These are phyloP conservation scores for Hippophae rhamnoides DNA, from an alignment of 306 rosid genomes.

Conservation along the genomic window DNA sequence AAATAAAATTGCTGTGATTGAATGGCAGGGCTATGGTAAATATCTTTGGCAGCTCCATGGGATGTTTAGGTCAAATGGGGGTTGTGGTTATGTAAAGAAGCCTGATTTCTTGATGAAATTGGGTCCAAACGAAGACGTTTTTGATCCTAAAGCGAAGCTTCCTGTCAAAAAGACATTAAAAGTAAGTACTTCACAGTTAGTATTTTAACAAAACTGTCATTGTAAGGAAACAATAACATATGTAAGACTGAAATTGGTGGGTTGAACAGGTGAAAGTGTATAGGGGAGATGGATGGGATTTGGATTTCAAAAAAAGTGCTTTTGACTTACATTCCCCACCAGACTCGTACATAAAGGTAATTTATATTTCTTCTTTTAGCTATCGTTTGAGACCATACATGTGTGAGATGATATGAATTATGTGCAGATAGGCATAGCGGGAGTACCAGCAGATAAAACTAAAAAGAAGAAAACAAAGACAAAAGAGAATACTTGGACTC, in stretches of 20 bases:
- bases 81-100: constrained; percentile 65
- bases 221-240: too few species aligned
- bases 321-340: constrained; percentile 61
- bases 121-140: constrained; percentile 29
- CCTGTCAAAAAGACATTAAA: constrained; percentile 52
- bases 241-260: not conserved
- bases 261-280: constrained; percentile 46
- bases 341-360: constrained; percentile 58
- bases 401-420: not conserved
- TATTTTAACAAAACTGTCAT: too few species aligned
- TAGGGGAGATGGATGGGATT: constrained; percentile 65
- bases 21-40: constrained; percentile 54
- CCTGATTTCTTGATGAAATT: constrained; percentile 49
- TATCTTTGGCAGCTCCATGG: constrained; percentile 67
- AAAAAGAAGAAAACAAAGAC: constrained; percentile 49
- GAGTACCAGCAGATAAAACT: constrained; percentile 47
- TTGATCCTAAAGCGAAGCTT: constrained; percentile 38
- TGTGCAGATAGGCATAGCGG: constrained; percentile 60
- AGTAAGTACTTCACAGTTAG: constrained; percentile 17
- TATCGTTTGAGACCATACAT: too few species aligned
- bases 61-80: constrained; percentile 64
- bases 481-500: constrained; percentile 53
- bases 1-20: not conserved
- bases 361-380: not conserved
- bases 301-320: constrained; percentile 62